These are phyloP conservation scores for Orbilia ellipsospora DNA, from an alignment of 2,329 filamentous ascomycete species.

Conservation along the genomic window DNA sequence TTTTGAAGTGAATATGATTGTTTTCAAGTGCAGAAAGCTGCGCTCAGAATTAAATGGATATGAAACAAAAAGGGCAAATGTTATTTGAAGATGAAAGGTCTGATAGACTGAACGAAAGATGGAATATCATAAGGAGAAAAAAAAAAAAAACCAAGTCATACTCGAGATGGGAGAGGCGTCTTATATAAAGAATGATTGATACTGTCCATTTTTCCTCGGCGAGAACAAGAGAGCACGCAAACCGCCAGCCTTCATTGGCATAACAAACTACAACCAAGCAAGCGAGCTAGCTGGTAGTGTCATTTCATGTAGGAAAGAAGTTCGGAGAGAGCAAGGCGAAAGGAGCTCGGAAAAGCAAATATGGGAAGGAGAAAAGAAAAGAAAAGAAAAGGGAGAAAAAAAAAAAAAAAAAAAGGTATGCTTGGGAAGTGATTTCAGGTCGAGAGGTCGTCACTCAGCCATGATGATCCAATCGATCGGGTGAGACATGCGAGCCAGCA, in stretches of 20 bases:
- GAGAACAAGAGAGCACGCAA: constrained; percentile 31
- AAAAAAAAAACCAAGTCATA: constrained; percentile 10
- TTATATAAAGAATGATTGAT: constrained; percentile 53
- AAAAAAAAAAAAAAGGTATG: constrained; percentile 53
- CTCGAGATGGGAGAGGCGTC: constrained; percentile 44
- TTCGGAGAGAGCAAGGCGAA: constrained; percentile 57
- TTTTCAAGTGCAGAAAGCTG: constrained; percentile 8
- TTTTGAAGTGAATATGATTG: constrained; percentile 6
- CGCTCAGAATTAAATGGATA: constrained; percentile 14
- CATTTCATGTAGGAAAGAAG: constrained; percentile 59
- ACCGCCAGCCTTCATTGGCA: constrained; percentile 38
- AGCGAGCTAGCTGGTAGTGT: constrained; percentile 54
- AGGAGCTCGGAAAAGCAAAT: constrained; percentile 56
- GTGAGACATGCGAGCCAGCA: constrained; percentile 51
- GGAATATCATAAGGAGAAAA: constrained; percentile 20
- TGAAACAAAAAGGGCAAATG: constrained; percentile 11
- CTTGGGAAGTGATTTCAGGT: constrained; percentile 49
- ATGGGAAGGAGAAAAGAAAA: constrained; percentile 31
- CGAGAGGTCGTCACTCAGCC: constrained; percentile 53
- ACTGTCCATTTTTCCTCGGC: constrained; percentile 17
- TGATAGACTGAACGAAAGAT: constrained; percentile 43
- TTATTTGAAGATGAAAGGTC: constrained; percentile 9
- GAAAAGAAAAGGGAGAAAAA: constrained; percentile 22
- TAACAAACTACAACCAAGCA: constrained; percentile 47
- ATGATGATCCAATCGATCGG: constrained; percentile 54